Percentiles rank a stretch among this genome's conserved stretches.
Conservation (phyloP, 331 rosid species). For the Quercus tomentella region DNA sequence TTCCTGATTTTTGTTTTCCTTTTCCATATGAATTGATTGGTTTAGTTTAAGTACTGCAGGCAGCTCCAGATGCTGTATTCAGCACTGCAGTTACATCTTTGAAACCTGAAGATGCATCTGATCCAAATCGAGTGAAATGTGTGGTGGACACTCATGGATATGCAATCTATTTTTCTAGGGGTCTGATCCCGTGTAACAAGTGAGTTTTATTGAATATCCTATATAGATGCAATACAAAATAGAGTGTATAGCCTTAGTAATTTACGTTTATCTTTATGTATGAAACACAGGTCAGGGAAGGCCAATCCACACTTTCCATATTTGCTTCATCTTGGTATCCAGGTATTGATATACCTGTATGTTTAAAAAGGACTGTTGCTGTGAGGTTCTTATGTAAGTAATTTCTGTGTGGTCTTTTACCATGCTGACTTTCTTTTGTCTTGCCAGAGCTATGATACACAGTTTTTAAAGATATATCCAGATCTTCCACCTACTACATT, state of each 20-base stretch:
- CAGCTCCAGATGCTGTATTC: constrained; percentile 94
- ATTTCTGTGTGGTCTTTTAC: neutral
- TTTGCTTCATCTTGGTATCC: constrained; percentile 68
- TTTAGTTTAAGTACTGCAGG: constrained; percentile 39
- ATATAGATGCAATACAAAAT: neutral
- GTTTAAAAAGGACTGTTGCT: too few species aligned
- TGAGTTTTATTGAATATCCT: constrained; percentile 20
- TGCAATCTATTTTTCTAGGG: constrained; percentile 92
- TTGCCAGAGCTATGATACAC: constrained; percentile 71
- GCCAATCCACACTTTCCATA: constrained; percentile 73
- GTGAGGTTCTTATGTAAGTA: neutral
- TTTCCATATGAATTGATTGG: neutral
- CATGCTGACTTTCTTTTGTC: constrained; percentile 11
- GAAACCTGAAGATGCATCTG: constrained; percentile 76
- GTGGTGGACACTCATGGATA: constrained; percentile 71
- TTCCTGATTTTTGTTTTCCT: neutral
- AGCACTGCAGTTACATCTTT: constrained; percentile 93
- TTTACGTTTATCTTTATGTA: constrained; percentile 10
- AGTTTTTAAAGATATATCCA: constrained; percentile 71
- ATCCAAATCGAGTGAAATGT: constrained; percentile 91
- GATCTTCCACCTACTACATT: constrained; percentile 73
- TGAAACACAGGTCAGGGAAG: constrained; percentile 62
- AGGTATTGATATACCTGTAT: constrained; percentile 32
- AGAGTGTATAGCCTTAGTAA: neutral
- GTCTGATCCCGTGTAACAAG: constrained; percentile 90